Conservation (phyloP, 2,329 filamentous ascomycete species). For the Eutypa lata region DNA sequence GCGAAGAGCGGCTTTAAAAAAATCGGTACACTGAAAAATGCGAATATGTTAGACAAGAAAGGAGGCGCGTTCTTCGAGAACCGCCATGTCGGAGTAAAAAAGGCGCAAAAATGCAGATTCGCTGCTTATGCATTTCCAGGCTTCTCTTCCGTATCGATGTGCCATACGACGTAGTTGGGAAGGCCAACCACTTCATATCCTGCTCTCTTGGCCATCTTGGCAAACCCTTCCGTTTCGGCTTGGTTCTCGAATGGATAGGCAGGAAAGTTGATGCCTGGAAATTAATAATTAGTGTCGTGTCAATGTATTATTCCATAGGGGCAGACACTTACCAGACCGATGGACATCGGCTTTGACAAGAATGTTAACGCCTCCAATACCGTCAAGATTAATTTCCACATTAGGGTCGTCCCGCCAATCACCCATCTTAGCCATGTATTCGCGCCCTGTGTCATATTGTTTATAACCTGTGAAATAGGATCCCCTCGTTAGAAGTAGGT, state of each 20-base stretch:
- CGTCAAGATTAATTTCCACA: conserved; percentile 87
- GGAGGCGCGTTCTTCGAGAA: conserved; percentile 11
- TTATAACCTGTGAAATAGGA: conserved; percentile 66
- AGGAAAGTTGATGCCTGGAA: conserved; percentile 89
- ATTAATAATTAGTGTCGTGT: conserved; percentile 19
- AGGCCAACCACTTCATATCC: conserved; percentile 90
- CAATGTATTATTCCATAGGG: neutral
- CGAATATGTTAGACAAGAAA: conserved; percentile 19
- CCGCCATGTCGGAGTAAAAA: neutral
- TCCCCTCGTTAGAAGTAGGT: conserved; percentile 9
- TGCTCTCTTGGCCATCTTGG: conserved; percentile 96
- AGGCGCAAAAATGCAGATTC: conserved; percentile 3
- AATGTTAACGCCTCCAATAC: conserved; percentile 95
- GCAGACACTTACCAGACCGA: conserved; percentile 66
- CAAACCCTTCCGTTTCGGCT: conserved; percentile 97
- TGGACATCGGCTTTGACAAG: conserved; percentile 97
- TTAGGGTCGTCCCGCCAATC: conserved; percentile 92
- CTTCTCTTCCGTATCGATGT: conserved; percentile 96
- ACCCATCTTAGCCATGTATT: conserved; percentile 86
- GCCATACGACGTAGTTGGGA: conserved; percentile 98
- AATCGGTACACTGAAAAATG: conserved; percentile 23
- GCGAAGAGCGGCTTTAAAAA: conserved; percentile 13
- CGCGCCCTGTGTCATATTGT: conserved; percentile 85
- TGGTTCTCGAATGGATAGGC: conserved; percentile 97
- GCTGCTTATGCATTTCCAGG: conserved; percentile 63